Evolutionary conservation across 441 rosid species (phyloP).

Genomic region (Corymbia calophylla): DNA sequence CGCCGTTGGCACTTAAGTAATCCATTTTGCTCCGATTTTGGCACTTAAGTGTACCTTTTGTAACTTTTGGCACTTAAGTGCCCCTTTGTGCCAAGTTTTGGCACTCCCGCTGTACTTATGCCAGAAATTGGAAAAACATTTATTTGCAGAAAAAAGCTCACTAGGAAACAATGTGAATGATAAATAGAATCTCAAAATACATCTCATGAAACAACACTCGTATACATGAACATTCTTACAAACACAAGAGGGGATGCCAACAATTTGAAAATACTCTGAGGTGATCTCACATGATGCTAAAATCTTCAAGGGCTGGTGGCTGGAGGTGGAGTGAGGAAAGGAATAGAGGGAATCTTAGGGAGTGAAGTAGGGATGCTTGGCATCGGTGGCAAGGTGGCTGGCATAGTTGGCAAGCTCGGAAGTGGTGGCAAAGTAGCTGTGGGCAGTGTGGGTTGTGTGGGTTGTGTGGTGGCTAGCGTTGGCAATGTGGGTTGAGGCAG

Average conservation of each 20-base stretch:
- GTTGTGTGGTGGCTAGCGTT: not conserved
- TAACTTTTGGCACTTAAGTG: no score
- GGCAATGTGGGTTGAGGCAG: not conserved
- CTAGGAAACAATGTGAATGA: not conserved
- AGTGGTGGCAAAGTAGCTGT: not conserved
- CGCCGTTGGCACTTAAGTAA: no score
- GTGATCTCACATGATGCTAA: not conserved
- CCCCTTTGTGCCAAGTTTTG: no score
- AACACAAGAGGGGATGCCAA: not conserved
- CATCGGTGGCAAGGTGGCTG: not conserved
- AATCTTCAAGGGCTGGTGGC: not conserved
- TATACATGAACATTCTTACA: not conserved
- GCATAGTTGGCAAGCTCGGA: not conserved
- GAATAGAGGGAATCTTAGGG: not conserved
- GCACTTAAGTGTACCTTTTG: no score
- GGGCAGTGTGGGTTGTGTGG: not conserved
- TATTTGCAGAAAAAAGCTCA: not conserved
- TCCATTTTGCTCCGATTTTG: no score
- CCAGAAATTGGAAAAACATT: not conserved
- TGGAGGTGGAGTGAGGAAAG: not conserved
- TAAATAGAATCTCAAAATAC: not conserved
- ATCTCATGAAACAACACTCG: not conserved
- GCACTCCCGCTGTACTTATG: no score
- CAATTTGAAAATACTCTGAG: not conserved
- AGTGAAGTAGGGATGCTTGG: not conserved